Evolutionary conservation across 148 eudicot genomes (phyloP).

Genomic region (Rhododendron griersonianum): DNA sequence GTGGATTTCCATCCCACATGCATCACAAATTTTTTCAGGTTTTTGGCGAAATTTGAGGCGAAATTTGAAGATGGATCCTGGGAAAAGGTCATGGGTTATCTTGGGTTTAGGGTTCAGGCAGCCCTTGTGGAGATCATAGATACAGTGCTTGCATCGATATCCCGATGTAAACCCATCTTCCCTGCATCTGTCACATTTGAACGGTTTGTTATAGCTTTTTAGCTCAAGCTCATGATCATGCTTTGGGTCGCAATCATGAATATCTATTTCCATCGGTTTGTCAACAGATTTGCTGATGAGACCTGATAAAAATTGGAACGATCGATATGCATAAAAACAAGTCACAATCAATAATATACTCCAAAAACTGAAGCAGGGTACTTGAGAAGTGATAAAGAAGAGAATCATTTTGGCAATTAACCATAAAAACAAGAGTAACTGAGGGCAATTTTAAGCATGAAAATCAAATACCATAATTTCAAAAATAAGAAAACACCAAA

Average conservation of each 20-base stretch:
- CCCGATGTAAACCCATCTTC: conserved; percentile 6
- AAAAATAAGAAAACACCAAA: neutral
- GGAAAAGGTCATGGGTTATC: neutral
- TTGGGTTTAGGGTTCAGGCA: neutral
- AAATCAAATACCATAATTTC: neutral
- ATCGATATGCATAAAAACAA: neutral
- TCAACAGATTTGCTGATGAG: neutral
- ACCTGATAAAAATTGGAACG: neutral
- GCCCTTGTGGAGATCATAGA: conserved; percentile 1
- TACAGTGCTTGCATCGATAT: conserved; percentile 10
- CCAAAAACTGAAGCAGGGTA: neutral
- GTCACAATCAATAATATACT: neutral
- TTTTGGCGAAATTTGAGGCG: neutral
- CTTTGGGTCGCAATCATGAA: too few species aligned
- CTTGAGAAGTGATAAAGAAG: neutral
- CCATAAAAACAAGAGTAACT: neutral
- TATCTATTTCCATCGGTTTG: neutral
- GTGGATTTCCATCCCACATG: conserved; percentile 3
- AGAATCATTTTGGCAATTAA: neutral
- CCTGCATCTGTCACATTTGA: conserved; percentile 15
- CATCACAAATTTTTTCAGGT: neutral
- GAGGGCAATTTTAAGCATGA: neutral
- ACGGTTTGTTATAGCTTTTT: neutral
- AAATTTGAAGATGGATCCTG: neutral
- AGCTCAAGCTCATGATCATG: neutral